Base-by-base conservation (phyloP, 805 yeast species). In the Suhomyces kilbournensis region DNA sequence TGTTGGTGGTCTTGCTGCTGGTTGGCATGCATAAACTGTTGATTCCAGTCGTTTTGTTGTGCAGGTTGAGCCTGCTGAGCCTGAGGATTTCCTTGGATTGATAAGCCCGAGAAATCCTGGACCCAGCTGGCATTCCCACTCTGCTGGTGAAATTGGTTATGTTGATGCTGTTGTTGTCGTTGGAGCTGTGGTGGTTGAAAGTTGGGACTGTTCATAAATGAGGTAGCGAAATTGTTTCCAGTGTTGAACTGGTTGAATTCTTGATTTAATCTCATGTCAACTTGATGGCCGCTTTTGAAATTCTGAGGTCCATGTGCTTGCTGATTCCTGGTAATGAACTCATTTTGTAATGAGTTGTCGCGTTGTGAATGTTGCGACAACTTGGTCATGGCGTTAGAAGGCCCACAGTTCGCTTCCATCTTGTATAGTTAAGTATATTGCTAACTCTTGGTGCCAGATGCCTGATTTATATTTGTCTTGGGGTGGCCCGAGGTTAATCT, bases 321-420 rank as follows among this genome's bases (percentile, higher is more conserved):
- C 6, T 54, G 54, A 52, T 49, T 8, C 43, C 54, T 44, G 49
- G 58, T 34, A 28, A 56, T 47, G 30, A 63, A 58, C 54, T 74
- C 78, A 44, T 69, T 63, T 46, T 69, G 74, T 12, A 77, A 61
- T 7, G 80, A 70, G 49, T 58, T 67, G 56, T 78, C 81, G 35
- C 72, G 51, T 50, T 72, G 74, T 0, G 79, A 55, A 50, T 75
- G 78, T 50, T 71, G 69, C 17, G 73, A 57, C 38, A 78, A 62
- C 62, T 73, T 76, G 55, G 66, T 66, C 34, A 78, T 59, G 12
- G 82, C 80, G 54, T 71, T 77, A 3, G 74, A 64, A 3, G 78
- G 78, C 22, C 80, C 78, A 65, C 83, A 79, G 40, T 68, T 69
- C 17, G 76, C 69, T 53, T 72, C 72, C 72, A 67, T 70, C 39